Evolutionary conservation across 352 stramenopile genomes (phyloP).

Genomic region (Phytophthora chlamydospora): DNA sequence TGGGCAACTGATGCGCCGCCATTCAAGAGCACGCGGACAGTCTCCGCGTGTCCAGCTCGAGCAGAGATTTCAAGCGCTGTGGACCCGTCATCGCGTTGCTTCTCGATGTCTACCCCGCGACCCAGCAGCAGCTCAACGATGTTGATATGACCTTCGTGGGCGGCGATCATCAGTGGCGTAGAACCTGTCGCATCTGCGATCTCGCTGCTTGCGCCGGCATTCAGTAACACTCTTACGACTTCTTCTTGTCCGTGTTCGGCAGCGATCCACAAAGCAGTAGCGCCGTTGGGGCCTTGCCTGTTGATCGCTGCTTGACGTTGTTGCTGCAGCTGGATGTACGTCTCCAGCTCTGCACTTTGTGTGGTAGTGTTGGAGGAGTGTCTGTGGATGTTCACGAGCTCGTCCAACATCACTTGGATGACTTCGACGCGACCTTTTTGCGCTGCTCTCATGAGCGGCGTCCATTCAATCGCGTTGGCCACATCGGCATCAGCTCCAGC

Average conservation of each 20-base stretch:
- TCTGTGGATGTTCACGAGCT: constrained; percentile 25
- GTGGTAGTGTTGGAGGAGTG: background rate
- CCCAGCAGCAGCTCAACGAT: constrained; percentile 20
- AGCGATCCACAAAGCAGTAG: constrained; percentile 25
- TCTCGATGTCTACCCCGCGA: constrained; percentile 15
- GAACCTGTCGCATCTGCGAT: constrained; percentile 11
- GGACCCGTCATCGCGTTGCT: constrained; percentile 15
- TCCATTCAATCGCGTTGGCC: constrained; percentile 27
- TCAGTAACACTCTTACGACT: constrained; percentile 15
- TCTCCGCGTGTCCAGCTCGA: constrained; percentile 10
- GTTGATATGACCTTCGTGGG: constrained; percentile 16
- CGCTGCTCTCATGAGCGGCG: constrained; percentile 32
- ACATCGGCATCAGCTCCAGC: constrained; percentile 31
- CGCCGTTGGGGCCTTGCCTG: constrained; percentile 16
- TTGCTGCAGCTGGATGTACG: constrained; percentile 17
- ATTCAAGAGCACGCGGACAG: constrained; percentile 24
- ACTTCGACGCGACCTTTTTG: constrained; percentile 28
- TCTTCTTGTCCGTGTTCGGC: constrained; percentile 19
- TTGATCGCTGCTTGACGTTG: constrained; percentile 18
- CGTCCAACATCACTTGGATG: constrained; percentile 25
- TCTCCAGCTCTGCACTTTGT: constrained; percentile 7
- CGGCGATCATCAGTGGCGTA: constrained; percentile 19
- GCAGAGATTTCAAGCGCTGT: constrained; percentile 19
- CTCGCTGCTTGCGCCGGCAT: constrained; percentile 20
- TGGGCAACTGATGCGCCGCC: constrained; percentile 12